Conservation (phyloP, 2,329 filamentous ascomycete genomes). For the Xylaria sp. region DNA sequence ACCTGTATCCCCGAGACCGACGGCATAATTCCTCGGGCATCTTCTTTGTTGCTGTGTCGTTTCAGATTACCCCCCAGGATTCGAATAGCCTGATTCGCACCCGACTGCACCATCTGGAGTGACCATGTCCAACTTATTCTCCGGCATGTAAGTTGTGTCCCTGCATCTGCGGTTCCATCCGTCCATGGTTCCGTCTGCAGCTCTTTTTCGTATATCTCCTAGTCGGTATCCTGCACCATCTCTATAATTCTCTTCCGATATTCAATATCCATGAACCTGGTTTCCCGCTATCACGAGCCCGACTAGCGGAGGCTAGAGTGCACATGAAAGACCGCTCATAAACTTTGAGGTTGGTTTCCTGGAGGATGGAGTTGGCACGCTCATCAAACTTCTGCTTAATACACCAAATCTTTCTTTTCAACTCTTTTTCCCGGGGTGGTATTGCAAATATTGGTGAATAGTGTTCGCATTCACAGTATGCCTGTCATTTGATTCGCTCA, state of each 20-base stretch:
- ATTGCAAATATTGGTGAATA: not conserved
- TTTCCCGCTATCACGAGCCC: constrained; percentile 17
- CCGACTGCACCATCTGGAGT: constrained; percentile 43
- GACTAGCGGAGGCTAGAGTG: constrained; percentile 14
- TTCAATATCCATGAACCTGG: constrained; percentile 10
- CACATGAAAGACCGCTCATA: constrained; percentile 11
- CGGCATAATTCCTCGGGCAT: constrained; percentile 31
- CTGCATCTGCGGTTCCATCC: constrained; percentile 22
- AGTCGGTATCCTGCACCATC: not conserved
- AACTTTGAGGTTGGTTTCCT: constrained; percentile 4
- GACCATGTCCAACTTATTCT: constrained; percentile 70
- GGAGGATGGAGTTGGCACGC: constrained; percentile 10
- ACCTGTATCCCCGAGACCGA: constrained; percentile 16
- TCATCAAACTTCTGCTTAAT: not conserved
- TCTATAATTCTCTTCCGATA: not conserved
- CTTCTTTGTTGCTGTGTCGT: constrained; percentile 23
- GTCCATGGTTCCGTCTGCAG: not conserved
- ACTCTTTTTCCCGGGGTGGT: not conserved
- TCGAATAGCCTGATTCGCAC: constrained; percentile 34
- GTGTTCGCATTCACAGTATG: constrained; percentile 9
- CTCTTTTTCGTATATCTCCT: constrained; percentile 5
- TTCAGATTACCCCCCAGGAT: constrained; percentile 17
- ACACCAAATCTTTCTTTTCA: not conserved
- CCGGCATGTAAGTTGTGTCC: constrained; percentile 65
- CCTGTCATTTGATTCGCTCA: constrained; percentile 8